Base-by-base conservation (phyloP, 805 yeast species). In the Starmerella sirachaensis region DNA sequence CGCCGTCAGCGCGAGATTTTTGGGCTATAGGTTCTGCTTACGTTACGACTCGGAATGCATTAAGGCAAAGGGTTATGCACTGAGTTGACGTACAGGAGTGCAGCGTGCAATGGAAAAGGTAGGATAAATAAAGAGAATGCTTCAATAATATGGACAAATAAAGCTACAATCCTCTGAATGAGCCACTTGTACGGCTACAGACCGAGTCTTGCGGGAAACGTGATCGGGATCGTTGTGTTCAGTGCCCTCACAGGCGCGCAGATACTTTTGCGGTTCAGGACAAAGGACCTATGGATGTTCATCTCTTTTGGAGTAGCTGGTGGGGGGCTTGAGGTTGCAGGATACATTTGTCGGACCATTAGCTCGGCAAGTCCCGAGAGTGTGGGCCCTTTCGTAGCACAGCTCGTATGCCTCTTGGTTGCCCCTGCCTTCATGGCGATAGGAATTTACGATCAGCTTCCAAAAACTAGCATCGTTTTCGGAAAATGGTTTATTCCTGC, bases 351-450 rank as follows among this genome's bases (percentile, higher is more conserved):
- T 3, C 60, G 94, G 37, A 46, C 69, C 38, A 64, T 76, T 2
- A 64, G 67, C 14, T 46, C 53, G 30, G 53, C 69, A 45, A 40
- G 47, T 18, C 53, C 56, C 2, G 26, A 45, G 12, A 51, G 59
- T 25, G 45, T 58, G 28, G 55, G 65, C 35, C 60, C 64, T 19
- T 84, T 66, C 51, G 52, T 78, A 29, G 58, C 76, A 49, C 93
- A 84, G 56, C 69, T 78, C 45, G 69, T 76, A 38, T 65, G 76
- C 50, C 60, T 83, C 40, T 80, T 88, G 0, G 58, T 84, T 33
- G 88, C 83, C 0, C 94, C 94, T 0, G 83, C 82, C 16, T 78
- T 84, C 55, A 63, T 80, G 31, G 78, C 81, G 81, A 94, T 79
- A 4, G 94, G 88, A 1, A 64, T 84, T 3, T 85, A 84, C 59